Evolutionary conservation across 2,329 filamentous ascomycete species (phyloP).

Genomic region (Colletotrichum kahawae): DNA sequence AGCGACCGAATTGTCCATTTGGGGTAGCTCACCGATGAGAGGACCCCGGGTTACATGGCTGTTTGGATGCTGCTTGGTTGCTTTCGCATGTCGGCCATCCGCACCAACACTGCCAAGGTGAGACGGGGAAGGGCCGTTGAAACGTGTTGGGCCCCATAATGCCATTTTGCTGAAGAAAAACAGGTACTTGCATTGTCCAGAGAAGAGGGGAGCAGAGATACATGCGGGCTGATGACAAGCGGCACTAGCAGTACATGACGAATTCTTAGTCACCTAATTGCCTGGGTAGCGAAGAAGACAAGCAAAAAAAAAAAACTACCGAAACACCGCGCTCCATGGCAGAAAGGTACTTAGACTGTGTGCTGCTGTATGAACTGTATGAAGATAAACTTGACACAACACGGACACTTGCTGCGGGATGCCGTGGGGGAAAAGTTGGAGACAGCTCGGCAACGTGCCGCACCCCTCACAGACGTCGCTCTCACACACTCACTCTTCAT

Average conservation of each 20-base stretch:
- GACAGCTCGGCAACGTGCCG: constrained; percentile 16
- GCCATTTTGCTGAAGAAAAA: not conserved
- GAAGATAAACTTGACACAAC: not conserved
- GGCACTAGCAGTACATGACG: not conserved
- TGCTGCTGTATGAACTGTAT: not conserved
- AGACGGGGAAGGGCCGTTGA: not conserved
- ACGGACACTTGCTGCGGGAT: not conserved
- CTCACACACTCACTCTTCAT: not conserved
- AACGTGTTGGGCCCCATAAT: not conserved
- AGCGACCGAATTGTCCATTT: not conserved
- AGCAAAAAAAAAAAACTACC: not conserved
- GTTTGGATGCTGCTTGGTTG: not conserved
- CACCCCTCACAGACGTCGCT: not conserved
- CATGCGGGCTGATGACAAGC: not conserved
- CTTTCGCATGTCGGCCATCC: not conserved
- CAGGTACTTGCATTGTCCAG: not conserved
- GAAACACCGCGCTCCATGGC: not conserved
- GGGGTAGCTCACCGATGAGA: constrained; percentile 7
- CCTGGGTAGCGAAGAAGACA: not conserved
- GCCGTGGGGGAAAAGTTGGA: constrained; percentile 3
- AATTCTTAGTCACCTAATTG: not conserved
- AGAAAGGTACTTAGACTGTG: not conserved
- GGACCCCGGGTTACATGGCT: not conserved
- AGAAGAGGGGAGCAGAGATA: not conserved
- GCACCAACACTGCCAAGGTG: constrained; percentile 1